Percentiles rank a stretch among this genome's conserved stretches.
Evolutionary conservation across 1,284 basidiomycete species (phyloP).

Genomic region (Puccinia novopanici): DNA sequence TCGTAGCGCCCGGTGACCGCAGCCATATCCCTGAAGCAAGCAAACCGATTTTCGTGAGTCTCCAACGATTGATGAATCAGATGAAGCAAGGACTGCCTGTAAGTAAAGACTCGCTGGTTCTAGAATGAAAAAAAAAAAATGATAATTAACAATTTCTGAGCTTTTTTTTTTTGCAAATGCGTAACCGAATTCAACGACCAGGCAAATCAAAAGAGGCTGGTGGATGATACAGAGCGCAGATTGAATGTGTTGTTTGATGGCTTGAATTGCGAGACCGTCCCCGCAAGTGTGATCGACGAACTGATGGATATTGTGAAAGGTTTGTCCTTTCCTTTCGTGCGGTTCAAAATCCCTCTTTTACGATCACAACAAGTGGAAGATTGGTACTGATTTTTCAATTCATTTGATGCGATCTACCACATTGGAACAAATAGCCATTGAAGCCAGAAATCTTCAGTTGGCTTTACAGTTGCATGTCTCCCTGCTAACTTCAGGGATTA

Average conservation of each 20-base stretch:
- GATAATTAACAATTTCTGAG: slow-evolving; percentile 54
- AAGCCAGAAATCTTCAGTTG: slow-evolving; percentile 52
- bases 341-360: background rate
- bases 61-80: slow-evolving; percentile 56
- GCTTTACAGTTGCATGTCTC: slow-evolving; percentile 55
- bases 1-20: slow-evolving; percentile 79
- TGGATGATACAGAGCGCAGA: slow-evolving; percentile 83
- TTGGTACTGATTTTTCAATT: too few relatives aligned
- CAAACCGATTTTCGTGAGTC: slow-evolving; percentile 66
- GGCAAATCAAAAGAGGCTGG: slow-evolving; percentile 78
- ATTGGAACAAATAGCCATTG: slow-evolving; percentile 53
- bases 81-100: slow-evolving; percentile 74
- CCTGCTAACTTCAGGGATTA: slow-evolving; percentile 52
- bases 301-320: slow-evolving; percentile 58
- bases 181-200: slow-evolving; percentile 64
- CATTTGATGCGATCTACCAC: too few relatives aligned
- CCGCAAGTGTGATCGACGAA: slow-evolving; percentile 55
- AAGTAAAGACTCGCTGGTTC: slow-evolving; percentile 58
- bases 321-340: slow-evolving; percentile 45
- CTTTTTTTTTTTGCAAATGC: background rate
- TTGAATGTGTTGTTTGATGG: slow-evolving; percentile 85
- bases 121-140: too few relatives aligned
- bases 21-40: slow-evolving; percentile 79
- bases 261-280: slow-evolving; percentile 82
- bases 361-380: too few relatives aligned